Conservation (phyloP, 163 green algal genomes). For the Volvox carteri region DNA sequence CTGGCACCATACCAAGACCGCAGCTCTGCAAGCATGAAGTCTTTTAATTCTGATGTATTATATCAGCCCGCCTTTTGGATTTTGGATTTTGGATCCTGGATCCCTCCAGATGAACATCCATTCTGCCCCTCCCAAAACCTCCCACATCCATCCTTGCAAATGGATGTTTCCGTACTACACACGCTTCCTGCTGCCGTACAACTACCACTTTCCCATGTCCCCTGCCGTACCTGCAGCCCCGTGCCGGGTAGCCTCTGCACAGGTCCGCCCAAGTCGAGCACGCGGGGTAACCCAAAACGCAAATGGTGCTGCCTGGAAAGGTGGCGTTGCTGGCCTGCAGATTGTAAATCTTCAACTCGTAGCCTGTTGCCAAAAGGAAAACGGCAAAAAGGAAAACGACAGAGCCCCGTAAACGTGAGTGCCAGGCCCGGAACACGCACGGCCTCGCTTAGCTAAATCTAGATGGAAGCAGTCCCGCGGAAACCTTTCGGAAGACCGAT, state of each 20-base stretch:
- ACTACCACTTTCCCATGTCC: too few species aligned
- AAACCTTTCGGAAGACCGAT: neutral
- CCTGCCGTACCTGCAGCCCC: neutral
- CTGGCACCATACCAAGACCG: too few species aligned
- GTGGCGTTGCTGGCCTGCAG: constrained; percentile 8
- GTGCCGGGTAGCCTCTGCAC: neutral
- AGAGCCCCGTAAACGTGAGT: neutral
- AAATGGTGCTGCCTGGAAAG: constrained; percentile 23
- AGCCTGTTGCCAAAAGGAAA: neutral
- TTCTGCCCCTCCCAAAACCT: too few species aligned
- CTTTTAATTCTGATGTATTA: too few species aligned
- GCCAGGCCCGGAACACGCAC: neutral
- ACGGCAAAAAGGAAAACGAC: neutral
- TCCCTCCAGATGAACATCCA: too few species aligned
- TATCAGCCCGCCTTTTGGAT: too few species aligned
- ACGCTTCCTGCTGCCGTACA: too few species aligned
- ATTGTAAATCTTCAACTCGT: constrained; percentile 42
- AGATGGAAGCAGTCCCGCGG: neutral
- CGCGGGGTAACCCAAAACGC: neutral
- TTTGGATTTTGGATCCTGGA: too few species aligned
- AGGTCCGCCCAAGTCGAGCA: neutral
- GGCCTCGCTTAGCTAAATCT: neutral
- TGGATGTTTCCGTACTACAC: too few species aligned
- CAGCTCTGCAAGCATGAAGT: too few species aligned
- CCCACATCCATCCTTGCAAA: too few species aligned